Evolutionary conservation across 106 monocot species (phyloP).

Genomic region (Vanilla planifolia): DNA sequence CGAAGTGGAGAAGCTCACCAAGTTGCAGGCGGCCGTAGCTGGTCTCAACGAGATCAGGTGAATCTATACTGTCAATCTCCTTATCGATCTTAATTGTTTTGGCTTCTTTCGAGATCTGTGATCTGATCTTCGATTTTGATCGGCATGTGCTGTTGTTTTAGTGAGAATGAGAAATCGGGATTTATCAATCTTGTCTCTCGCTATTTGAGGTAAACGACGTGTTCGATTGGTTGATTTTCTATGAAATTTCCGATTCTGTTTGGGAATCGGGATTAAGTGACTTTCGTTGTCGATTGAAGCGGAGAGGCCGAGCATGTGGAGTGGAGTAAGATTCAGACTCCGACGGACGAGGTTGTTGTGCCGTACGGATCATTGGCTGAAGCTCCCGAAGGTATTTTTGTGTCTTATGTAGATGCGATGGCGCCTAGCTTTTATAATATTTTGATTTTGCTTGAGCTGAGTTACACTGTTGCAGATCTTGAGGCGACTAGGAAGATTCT

Average conservation of each 20-base stretch:
- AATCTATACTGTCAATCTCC: neutral
- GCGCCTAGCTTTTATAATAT: neutral
- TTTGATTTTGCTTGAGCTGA: neutral
- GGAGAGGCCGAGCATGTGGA: slow-evolving; percentile 62
- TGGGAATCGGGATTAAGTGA: neutral
- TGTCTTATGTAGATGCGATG: neutral
- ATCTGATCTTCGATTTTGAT: slow-evolving; percentile 5
- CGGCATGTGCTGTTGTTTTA: slow-evolving; percentile 1
- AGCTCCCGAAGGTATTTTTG: slow-evolving; percentile 33
- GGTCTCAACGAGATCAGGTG: slow-evolving; percentile 54
- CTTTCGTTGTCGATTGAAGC: slow-evolving; percentile 16
- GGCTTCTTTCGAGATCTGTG: neutral
- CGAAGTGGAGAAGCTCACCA: slow-evolving; percentile 36
- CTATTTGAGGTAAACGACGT: slow-evolving; percentile 40
- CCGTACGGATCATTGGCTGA: slow-evolving; percentile 39
- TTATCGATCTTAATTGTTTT: neutral
- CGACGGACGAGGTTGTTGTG: slow-evolving; percentile 60
- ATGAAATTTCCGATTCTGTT: neutral
- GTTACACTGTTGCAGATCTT: slow-evolving; percentile 38
- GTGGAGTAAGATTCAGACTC: slow-evolving; percentile 66
- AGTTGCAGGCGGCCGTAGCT: slow-evolving; percentile 40
- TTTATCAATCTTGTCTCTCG: slow-evolving; percentile 54
- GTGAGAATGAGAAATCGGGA: slow-evolving; percentile 47
- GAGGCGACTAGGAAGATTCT: slow-evolving; percentile 71
- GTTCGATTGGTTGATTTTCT: neutral